Percentiles rank a stretch among this genome's conserved stretches.
Conservation (phyloP, 1,139 yeast species). For the Geotrichum carabidarum region DNA sequence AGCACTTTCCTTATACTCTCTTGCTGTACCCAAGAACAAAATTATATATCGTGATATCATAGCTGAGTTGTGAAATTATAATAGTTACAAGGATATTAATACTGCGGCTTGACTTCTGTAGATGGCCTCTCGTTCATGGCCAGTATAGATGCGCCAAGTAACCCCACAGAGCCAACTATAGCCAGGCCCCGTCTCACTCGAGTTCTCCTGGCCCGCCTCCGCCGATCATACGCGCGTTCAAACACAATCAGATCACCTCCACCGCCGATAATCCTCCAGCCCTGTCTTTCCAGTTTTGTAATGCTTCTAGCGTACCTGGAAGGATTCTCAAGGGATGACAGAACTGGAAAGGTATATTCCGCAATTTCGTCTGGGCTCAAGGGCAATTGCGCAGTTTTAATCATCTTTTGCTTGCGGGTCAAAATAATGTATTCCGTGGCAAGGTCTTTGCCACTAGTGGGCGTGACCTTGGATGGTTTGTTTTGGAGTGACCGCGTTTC, state of each 20-base stretch:
- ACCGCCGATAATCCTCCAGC: constrained; percentile 47
- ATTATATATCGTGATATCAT: too few species aligned
- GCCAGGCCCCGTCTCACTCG: background rate
- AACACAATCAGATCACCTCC: constrained; percentile 38
- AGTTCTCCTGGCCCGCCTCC: background rate
- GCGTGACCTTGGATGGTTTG: background rate
- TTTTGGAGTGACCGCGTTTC: too few species aligned
- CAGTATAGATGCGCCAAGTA: background rate
- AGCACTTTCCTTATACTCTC: too few species aligned
- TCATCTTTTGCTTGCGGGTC: constrained; percentile 42
- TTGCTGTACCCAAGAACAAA: too few species aligned
- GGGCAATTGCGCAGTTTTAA: constrained; percentile 42
- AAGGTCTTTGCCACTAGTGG: background rate
- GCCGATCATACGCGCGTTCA: constrained; percentile 26
- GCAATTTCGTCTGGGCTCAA: constrained; percentile 29
- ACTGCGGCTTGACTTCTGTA: background rate
- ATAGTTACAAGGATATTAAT: too few species aligned
- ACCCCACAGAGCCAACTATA: background rate
- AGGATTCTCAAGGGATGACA: constrained; percentile 41
- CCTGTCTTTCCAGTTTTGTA: constrained; percentile 39
- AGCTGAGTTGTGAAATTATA: too few species aligned
- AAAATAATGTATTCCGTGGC: constrained; percentile 45
- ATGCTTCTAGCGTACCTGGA: constrained; percentile 36
- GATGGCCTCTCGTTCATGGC: background rate
- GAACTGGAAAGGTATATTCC: constrained; percentile 47